Base-by-base conservation (phyloP, 257 asterid species). In the Coffea eugenioides region DNA sequence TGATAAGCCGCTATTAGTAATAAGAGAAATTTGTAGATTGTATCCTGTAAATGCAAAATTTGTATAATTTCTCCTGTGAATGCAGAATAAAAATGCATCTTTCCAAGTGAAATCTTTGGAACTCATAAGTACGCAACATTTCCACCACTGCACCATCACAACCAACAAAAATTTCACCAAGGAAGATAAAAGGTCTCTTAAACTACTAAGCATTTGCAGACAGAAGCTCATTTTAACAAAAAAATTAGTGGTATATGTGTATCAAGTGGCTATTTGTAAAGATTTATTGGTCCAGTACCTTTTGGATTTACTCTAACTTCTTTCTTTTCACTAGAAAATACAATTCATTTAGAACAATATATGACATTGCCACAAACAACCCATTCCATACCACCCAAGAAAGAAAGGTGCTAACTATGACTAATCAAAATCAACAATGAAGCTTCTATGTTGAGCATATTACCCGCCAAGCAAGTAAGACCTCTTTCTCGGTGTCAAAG, bases 391-490 rank as follows among this genome's bases (percentile, higher is more conserved):
- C 9, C 64, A 23, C 25, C n/a, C 5, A 56, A 8, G 8, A 31
- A 20, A 39, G 3, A 54, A 6, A 15, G 25, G 27, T 59, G 69
- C 36, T 5, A 5, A 11, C 6, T 56, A 51, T 52, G 66, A 52
- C 8, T 25, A 16, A 59, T 39, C 3, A 36, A 75, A 21, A 43
- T 23, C 6, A 4, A 69, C 21, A 2, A 3, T 48, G 16, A 69
- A 69, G 74, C 54, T 69, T 41, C 8, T 39, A 18, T 18, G 31
- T 69, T 20, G 48, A 73, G 79, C 80, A 45, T 51, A 81, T 89
- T 92, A 96, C 99, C 98, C 97, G 94, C 99, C 99, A 96, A 82
- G 98, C 99, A 79, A 90, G 85, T 54, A 96, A 85, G 77, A 96
- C 91, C 86, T 94, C 97, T 82, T 86, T 92, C 86, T 96, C 99